phyloP scores from a whole-genome alignment of 352 stramenopile species.

The Globisporangium splendens region DNA sequence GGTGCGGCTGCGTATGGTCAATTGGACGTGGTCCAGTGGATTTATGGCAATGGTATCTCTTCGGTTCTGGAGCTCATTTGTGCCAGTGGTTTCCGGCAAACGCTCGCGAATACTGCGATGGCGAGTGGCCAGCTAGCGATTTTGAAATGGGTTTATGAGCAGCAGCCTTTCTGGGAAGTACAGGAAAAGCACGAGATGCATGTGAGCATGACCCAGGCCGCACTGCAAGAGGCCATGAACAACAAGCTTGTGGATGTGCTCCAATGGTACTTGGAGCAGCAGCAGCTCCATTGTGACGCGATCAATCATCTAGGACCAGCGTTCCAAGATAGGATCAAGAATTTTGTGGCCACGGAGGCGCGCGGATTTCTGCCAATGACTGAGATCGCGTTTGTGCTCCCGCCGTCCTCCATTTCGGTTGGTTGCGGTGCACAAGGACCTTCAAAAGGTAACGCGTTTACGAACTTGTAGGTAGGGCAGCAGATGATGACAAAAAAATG shows the following conservation, averaged over 20 bases:
- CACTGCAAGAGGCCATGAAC: too few relatives aligned
- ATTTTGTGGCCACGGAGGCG: background rate
- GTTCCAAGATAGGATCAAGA: background rate
- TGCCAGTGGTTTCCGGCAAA: conserved; percentile 17
- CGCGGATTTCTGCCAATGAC: background rate
- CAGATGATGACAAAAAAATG: too few relatives aligned
- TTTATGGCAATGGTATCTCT: conserved; percentile 21
- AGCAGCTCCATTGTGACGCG: conserved; percentile 5
- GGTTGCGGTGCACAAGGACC: too few relatives aligned
- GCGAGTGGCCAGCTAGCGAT: too few relatives aligned
- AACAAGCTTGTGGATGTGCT: too few relatives aligned
- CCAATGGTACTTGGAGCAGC: too few relatives aligned
- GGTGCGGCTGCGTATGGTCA: conserved; percentile 21
- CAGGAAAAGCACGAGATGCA: too few relatives aligned
- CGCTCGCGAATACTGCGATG: conserved; percentile 20
- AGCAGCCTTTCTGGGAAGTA: too few relatives aligned
- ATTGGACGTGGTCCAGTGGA: conserved; percentile 34
- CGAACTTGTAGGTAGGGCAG: too few relatives aligned
- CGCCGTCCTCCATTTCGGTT: background rate
- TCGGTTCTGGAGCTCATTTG: conserved; percentile 6
- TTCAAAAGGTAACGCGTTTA: too few relatives aligned
- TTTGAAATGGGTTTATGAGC: too few relatives aligned
- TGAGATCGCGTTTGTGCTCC: conserved; percentile 1
- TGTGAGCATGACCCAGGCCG: too few relatives aligned
- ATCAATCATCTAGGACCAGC: background rate